Conservation (phyloP, 1,139 yeast species). For the Geotrichum aggregatum region DNA sequence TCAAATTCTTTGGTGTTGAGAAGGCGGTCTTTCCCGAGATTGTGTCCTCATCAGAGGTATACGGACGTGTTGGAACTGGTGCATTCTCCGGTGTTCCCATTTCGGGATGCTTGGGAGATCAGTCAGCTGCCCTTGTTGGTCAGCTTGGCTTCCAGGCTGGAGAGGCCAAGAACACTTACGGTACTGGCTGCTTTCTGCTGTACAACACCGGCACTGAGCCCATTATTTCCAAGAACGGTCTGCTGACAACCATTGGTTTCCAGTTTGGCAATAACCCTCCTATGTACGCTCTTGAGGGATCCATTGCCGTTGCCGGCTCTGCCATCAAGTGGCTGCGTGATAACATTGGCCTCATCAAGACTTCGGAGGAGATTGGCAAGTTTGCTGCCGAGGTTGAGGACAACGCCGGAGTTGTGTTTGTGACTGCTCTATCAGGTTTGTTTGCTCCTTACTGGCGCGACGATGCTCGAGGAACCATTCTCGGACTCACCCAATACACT, state of each 20-base stretch:
- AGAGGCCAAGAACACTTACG: constrained; percentile 93
- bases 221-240: constrained; percentile 65
- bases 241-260: constrained; percentile 83
- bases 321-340: constrained; percentile 94
- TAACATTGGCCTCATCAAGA: constrained; percentile 74
- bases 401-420: constrained; percentile 90
- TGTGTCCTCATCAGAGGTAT: constrained; percentile 72
- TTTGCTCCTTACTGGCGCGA: constrained; percentile 97
- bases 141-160: constrained; percentile 83
- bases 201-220: constrained; percentile 73
- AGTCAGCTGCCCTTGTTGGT: constrained; percentile 89
- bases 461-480: constrained; percentile 86
- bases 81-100: constrained; percentile 60
- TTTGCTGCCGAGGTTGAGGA: constrained; percentile 76
- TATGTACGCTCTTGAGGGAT: constrained; percentile 88
- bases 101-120: constrained; percentile 92
- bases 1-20: constrained; percentile 70
- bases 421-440: constrained; percentile 90
- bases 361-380: constrained; percentile 86
- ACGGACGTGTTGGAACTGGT: constrained; percentile 50
- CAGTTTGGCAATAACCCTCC: constrained; percentile 79
- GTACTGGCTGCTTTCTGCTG: constrained; percentile 89
- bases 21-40: constrained; percentile 74
- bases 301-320: constrained; percentile 94
- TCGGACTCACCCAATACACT: constrained; percentile 89